These are phyloP conservation scores for Conringia planisiliqua DNA, from an alignment of 345 rosid genomes.

Conservation along the genomic window DNA sequence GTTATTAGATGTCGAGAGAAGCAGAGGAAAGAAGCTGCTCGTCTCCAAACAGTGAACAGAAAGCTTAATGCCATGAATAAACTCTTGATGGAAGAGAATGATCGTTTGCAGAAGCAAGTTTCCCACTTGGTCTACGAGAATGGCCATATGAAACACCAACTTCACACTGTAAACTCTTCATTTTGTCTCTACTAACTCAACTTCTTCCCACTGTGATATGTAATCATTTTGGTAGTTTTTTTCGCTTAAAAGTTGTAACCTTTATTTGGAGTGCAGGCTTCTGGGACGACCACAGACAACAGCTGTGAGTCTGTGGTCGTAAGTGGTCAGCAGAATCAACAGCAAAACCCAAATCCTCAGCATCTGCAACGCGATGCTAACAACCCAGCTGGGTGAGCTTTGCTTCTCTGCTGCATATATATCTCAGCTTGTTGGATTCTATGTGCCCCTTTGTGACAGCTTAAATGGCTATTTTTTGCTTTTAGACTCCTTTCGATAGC, in stretches of 20 bases:
- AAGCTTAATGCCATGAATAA: constrained; percentile 94
- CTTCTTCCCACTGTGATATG: neutral
- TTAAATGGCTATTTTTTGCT: neutral
- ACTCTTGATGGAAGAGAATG: constrained; percentile 98
- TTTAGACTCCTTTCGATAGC: constrained; percentile 83
- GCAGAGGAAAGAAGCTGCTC: constrained; percentile 94
- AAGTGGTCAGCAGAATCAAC: constrained; percentile 95
- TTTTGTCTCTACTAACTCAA: neutral
- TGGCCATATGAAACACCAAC: constrained; percentile 79
- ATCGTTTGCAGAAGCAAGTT: constrained; percentile 96
- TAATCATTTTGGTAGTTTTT: neutral
- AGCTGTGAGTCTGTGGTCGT: constrained; percentile 99
- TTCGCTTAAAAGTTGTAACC: neutral
- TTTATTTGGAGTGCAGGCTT: constrained; percentile 43
- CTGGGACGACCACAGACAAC: constrained; percentile 97
- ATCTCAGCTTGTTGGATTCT: neutral
- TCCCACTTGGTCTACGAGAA: constrained; percentile 92
- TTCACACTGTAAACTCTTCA: constrained; percentile 34
- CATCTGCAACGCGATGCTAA: constrained; percentile 92
- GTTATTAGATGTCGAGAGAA: constrained; percentile 84
- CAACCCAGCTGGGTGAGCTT: constrained; percentile 93
- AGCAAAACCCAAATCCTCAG: constrained; percentile 94
- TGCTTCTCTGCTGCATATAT: neutral
- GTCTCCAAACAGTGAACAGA: constrained; percentile 85
- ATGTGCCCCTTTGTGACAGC: neutral